phyloP scores from a whole-genome alignment of 306 rosid species.

The Oxytropis ochrocephala region DNA sequence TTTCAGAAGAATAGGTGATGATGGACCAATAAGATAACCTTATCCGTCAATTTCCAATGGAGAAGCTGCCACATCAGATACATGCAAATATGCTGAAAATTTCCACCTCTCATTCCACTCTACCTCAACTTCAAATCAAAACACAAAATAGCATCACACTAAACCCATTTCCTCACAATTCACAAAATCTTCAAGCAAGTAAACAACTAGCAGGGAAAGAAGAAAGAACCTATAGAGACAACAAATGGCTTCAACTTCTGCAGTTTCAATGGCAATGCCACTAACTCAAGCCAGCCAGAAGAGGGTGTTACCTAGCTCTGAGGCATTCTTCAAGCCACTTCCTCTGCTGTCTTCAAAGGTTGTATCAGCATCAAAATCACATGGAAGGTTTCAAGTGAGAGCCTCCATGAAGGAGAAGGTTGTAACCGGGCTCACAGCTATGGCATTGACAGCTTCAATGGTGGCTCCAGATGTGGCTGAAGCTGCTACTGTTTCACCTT shows the following conservation, averaged over 20 bases:
- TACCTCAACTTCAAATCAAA: constrained; percentile 22
- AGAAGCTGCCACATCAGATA: constrained; percentile 70
- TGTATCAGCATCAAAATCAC: constrained; percentile 25
- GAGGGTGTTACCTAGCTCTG: constrained; percentile 38
- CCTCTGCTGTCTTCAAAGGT: constrained; percentile 39
- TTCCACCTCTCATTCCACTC: constrained; percentile 43
- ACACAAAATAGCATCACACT: background rate
- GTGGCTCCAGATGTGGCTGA: constrained; percentile 83
- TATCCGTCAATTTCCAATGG: constrained; percentile 44
- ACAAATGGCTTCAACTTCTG: constrained; percentile 69
- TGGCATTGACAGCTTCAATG: constrained; percentile 70
- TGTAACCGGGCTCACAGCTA: constrained; percentile 63
- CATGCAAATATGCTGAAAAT: constrained; percentile 32
- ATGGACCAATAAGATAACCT: constrained; percentile 60
- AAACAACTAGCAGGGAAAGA: background rate
- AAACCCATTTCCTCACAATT: background rate
- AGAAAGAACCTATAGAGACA: background rate
- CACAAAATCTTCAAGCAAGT: background rate
- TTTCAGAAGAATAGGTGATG: background rate
- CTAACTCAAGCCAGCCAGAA: constrained; percentile 38
- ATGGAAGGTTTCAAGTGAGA: constrained; percentile 43
- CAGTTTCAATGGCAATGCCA: constrained; percentile 76
- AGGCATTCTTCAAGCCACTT: constrained; percentile 57
- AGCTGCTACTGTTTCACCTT: constrained; percentile 82
- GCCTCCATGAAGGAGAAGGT: constrained; percentile 92